Conservation (phyloP, 2,329 filamentous ascomycete genomes). For the Cyphellophora europaea region DNA sequence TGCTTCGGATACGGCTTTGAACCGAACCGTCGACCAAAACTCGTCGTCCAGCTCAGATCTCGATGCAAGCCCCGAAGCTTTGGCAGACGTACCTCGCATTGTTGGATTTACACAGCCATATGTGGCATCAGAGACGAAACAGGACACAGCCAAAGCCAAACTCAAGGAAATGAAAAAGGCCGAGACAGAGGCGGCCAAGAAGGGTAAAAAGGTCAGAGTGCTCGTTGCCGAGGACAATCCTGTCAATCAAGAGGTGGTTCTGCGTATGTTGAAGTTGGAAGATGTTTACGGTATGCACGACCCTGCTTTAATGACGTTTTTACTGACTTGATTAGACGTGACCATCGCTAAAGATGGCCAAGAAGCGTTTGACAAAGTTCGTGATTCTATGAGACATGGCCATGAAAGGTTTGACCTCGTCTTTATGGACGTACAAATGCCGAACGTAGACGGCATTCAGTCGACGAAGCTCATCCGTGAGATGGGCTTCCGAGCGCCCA, state of each 20-base stretch:
- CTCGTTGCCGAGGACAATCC: slow-evolving; percentile 77
- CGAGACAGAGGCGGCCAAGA: slow-evolving; percentile 49
- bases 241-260: slow-evolving; percentile 52
- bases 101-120: slow-evolving; percentile 21
- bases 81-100: slow-evolving; percentile 17
- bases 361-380: slow-evolving; percentile 79
- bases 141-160: slow-evolving; percentile 49
- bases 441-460: slow-evolving; percentile 80
- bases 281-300: slow-evolving; percentile 36
- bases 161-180: slow-evolving; percentile 57
- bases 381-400: slow-evolving; percentile 65
- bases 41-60: not conserved
- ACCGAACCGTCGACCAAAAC: not conserved
- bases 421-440: slow-evolving; percentile 96
- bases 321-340: slow-evolving; percentile 60
- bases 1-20: not conserved
- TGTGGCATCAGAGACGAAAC: slow-evolving; percentile 24
- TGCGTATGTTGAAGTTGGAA: slow-evolving; percentile 50
- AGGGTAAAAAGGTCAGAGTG: slow-evolving; percentile 59
- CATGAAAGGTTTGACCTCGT: slow-evolving; percentile 72
- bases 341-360: slow-evolving; percentile 80
- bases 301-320: too few species aligned
- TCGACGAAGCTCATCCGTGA: slow-evolving; percentile 76
- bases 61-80: slow-evolving; percentile 3
- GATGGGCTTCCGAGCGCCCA: slow-evolving; percentile 78